phyloP scores from a whole-genome alignment of 2,329 filamentous ascomycete species.

The Stagonosporopsis vannaccii region DNA sequence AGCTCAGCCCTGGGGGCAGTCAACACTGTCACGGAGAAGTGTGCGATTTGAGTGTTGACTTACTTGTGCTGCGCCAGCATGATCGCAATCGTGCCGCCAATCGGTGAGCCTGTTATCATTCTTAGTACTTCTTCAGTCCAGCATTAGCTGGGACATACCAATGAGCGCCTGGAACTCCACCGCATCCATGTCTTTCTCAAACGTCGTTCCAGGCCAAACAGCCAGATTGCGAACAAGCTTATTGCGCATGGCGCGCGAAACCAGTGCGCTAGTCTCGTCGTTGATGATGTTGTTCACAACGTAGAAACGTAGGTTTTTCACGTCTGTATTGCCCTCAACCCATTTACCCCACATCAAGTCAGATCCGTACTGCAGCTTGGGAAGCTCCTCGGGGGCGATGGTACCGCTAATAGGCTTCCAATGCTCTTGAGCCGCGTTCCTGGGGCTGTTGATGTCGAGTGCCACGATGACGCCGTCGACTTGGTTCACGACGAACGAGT shows the following conservation, averaged over 20 bases:
- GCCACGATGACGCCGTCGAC: constrained; percentile 22
- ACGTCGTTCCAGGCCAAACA: constrained; percentile 28
- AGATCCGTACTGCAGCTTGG: constrained; percentile 21
- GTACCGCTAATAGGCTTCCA: constrained; percentile 15
- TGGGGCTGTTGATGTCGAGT: constrained; percentile 18
- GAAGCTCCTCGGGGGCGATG: constrained; percentile 25
- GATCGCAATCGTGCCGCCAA: constrained; percentile 26
- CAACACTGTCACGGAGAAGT: background rate
- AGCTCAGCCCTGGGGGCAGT: constrained; percentile 11
- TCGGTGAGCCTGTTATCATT: constrained; percentile 22
- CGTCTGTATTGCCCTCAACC: constrained; percentile 20
- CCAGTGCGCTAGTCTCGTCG: constrained; percentile 19
- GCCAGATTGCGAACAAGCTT: background rate
- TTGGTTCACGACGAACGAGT: constrained; percentile 25
- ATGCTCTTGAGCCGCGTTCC: constrained; percentile 2
- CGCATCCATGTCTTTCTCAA: constrained; percentile 18
- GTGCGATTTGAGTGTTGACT: background rate
- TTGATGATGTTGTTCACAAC: constrained; percentile 25
- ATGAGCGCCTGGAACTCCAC: constrained; percentile 29
- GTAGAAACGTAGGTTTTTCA: constrained; percentile 31
- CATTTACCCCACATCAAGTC: constrained; percentile 37
- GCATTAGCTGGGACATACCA: constrained; percentile 14
- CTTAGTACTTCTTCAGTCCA: background rate
- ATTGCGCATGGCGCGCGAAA: constrained; percentile 25
- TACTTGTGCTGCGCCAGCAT: constrained; percentile 25